A percentile compares a stretch with the other conserved stretches of the same genome.
Conservation (phyloP, 1,139 yeast species). For the Suhomyces taliae region DNA sequence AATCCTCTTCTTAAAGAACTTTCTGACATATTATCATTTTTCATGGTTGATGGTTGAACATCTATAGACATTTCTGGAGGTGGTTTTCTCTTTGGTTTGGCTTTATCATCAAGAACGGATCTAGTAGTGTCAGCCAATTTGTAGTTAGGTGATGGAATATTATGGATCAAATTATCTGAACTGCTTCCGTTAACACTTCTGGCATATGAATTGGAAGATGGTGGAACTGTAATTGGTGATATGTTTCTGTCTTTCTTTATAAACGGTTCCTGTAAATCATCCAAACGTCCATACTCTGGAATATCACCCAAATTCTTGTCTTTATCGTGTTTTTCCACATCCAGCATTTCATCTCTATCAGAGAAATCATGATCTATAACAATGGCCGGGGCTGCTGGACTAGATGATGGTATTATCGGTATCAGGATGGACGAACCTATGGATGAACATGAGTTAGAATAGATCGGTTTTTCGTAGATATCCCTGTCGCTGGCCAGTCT, state of each 20-base stretch:
- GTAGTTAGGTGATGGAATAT: slow-evolving; percentile 7
- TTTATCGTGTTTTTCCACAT: not conserved
- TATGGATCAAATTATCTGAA: slow-evolving; percentile 9
- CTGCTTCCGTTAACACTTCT: slow-evolving; percentile 13
- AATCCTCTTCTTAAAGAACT: not conserved
- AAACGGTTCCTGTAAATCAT: slow-evolving; percentile 4
- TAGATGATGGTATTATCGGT: slow-evolving; percentile 5
- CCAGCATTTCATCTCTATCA: slow-evolving; percentile 1
- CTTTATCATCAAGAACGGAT: slow-evolving; percentile 1
- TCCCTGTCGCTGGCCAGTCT: not conserved
- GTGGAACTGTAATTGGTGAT: slow-evolving; percentile 20
- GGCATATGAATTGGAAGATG: slow-evolving; percentile 19
- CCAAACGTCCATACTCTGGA: slow-evolving; percentile 1
- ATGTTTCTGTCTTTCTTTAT: slow-evolving; percentile 5
- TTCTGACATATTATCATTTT: not conserved
- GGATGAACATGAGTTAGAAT: slow-evolving; percentile 16
- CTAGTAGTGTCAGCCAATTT: slow-evolving; percentile 3
- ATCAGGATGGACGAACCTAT: slow-evolving; percentile 16
- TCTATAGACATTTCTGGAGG: slow-evolving; percentile 17
- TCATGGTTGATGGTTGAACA: not conserved
- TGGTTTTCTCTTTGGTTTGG: slow-evolving; percentile 21
- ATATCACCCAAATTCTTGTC: slow-evolving; percentile 2
- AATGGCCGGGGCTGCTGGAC: slow-evolving; percentile 15
- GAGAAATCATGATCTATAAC: slow-evolving; percentile 11
- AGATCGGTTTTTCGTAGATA: slow-evolving; percentile 6